These are phyloP conservation scores for Rhodomyrtus psidioides DNA, from an alignment of 441 rosid genomes.

Conservation along the genomic window DNA sequence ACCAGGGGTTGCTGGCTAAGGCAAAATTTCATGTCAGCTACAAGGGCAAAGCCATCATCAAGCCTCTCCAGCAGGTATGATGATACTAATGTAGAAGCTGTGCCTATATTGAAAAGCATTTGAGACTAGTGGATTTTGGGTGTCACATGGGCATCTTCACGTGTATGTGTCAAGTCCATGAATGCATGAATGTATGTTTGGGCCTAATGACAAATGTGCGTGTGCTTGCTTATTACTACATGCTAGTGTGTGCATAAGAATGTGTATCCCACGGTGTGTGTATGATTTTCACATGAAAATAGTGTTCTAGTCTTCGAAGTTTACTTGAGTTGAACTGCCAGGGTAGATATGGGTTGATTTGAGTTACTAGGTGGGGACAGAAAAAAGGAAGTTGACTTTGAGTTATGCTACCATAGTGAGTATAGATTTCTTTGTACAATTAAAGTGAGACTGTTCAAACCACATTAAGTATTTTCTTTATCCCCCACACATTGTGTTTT, in stretches of 20 bases:
- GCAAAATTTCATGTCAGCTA: constrained; percentile 94
- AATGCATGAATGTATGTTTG: not conserved
- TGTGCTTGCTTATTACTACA: not conserved
- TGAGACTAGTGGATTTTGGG: not conserved
- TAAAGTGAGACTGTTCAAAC: not conserved
- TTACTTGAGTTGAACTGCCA: not conserved
- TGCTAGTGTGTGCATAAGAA: not conserved
- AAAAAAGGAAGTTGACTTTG: not conserved
- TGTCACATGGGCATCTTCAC: not conserved
- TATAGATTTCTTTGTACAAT: not conserved
- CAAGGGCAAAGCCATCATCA: constrained; percentile 67
- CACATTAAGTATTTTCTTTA: not conserved
- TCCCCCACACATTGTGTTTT: not conserved
- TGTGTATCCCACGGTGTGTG: not conserved
- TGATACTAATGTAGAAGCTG: not conserved
- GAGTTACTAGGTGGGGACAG: not conserved
- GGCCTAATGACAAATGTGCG: not conserved
- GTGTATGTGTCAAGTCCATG: not conserved
- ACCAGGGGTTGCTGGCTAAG: constrained; percentile 91
- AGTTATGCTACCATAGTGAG: not conserved
- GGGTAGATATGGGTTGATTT: not conserved
- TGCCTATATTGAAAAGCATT: not conserved
- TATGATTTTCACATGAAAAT: not conserved
- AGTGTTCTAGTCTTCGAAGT: not conserved
- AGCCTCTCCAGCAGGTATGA: constrained; percentile 88